Evolutionary conservation across 2,329 filamentous ascomycete species (phyloP), one percentile per base, ranked within the genome.

Genomic region (Camillea tinctor): DNA sequence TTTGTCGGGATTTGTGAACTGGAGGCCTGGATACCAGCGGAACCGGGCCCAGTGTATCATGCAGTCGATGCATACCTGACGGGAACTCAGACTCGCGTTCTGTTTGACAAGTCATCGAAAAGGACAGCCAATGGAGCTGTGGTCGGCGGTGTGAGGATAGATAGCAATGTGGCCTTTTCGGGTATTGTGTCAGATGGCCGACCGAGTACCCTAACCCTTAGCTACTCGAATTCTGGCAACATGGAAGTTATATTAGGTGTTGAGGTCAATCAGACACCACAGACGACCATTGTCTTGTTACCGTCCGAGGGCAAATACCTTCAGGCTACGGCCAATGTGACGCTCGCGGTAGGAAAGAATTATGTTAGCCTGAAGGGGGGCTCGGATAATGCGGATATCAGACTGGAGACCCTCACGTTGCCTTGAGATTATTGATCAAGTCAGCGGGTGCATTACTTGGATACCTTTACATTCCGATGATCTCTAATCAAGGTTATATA

Each of bases 1-100:
- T 72, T 59, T 49, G 70, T 72, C 9, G 72, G 73, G 8, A 62
- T 74, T 24, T 74, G 72, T 56, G 73, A 75, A 64, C 63, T 74
- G 23, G 69, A 75, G 57, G 69, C 72, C 26, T 74, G 72, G 73
- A 69, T 64, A 1, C 65, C 66, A 1, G 63, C 71, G 19, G 30
- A 23, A 17, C 17, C 30, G 1, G 66, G 69, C 1, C 66, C 70
- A 17, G 59, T 44, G 7, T 69, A 71, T 55, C 64, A 66, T 58
- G 69, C 71, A 11, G 71, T 67, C 20, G 71, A 72, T 61, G 68
- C 71, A 9, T 66, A 70, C 44, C 67, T 72, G 17, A 71, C 64
- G 3, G 70, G 71, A 3, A 26, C 56, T 24, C 60, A 65, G 1
- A 70, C 70, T 1, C 50, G 52, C 17, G 67, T 72, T n/a, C 3